A percentile compares a stretch with the other conserved stretches of the same genome.
Conservation (phyloP, 1,139 yeast species). For the Lodderomyces jiufengensis region DNA sequence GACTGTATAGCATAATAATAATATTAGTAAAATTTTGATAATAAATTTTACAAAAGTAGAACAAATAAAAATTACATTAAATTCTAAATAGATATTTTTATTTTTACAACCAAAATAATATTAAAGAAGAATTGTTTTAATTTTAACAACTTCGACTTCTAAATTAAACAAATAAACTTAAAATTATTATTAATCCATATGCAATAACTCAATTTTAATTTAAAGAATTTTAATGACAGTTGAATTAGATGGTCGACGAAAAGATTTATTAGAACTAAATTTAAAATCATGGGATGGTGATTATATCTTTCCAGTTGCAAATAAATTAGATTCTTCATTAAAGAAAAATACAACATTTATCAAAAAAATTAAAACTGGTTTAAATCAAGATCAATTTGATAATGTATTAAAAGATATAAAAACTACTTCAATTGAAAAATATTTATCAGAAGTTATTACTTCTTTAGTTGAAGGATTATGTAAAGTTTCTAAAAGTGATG, state of each 20-base stretch:
- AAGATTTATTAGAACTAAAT: conserved; percentile 40
- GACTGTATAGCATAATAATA: no score
- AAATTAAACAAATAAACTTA: no score
- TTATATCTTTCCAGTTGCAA: conserved; percentile 20
- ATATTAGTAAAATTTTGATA: no score
- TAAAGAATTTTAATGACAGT: conserved; percentile 9
- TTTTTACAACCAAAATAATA: no score
- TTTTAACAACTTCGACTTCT: no score
- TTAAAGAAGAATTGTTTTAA: no score
- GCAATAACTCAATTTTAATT: no score
- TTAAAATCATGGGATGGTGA: conserved; percentile 54
- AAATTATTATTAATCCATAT: no score
- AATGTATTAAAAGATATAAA: conserved; percentile 58
- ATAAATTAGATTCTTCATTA: conserved; percentile 66
- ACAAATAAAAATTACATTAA: no score
- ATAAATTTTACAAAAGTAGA: no score
- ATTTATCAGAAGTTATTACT: conserved; percentile 65
- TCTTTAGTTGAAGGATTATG: conserved; percentile 63
- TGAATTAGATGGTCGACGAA: conserved; percentile 15
- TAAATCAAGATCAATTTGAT: conserved; percentile 37
- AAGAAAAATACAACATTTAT: conserved; percentile 84
- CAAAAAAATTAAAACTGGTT: conserved; percentile 59
- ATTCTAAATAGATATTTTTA: no score
- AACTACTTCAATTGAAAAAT: conserved; percentile 67
- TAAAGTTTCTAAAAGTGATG: conserved; percentile 54